Conservation (phyloP, 1,139 yeast species). For the Magnusiomyces sp. region DNA sequence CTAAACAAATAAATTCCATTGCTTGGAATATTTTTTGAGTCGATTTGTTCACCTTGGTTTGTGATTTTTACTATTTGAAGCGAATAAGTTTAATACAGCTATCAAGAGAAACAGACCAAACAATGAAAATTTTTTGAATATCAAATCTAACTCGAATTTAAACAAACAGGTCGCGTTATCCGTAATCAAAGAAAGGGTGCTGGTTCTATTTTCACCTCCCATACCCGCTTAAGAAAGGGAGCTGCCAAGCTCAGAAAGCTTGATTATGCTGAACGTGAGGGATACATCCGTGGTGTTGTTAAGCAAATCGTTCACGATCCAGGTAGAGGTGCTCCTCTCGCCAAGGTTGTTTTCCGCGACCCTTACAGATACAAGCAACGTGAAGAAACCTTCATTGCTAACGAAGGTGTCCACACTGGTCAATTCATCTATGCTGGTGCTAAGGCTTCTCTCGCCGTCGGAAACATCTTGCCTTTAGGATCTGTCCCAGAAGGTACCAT, state of each 20-base stretch:
- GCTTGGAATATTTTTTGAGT: neutral
- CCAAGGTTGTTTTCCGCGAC: slow-evolving; percentile 98
- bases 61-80: too few relatives aligned
- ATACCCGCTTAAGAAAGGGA: slow-evolving; percentile 99
- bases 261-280: slow-evolving; percentile 99
- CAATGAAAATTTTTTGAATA: neutral
- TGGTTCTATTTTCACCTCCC: slow-evolving; percentile 99
- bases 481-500: slow-evolving; percentile 99
- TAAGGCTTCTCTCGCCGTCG: slow-evolving; percentile 95
- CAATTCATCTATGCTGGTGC: slow-evolving; percentile 98
- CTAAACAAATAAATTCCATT: neutral
- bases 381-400: slow-evolving; percentile 98
- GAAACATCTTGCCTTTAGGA: slow-evolving; percentile 96
- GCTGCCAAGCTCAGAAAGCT: slow-evolving; percentile 99
- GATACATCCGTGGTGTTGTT: slow-evolving; percentile 98
- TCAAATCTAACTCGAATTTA: neutral
- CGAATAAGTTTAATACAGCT: neutral
- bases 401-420: slow-evolving; percentile 99
- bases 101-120: neutral
- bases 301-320: slow-evolving; percentile 99
- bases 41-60: neutral
- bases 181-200: slow-evolving; percentile 99
- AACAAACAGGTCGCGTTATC: slow-evolving; percentile 91
- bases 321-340: slow-evolving; percentile 99
- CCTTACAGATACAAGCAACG: slow-evolving; percentile 98